Evolutionary conservation across 1,284 basidiomycete genomes (phyloP).

Genomic region (Lentinula novae-zelandiae): DNA sequence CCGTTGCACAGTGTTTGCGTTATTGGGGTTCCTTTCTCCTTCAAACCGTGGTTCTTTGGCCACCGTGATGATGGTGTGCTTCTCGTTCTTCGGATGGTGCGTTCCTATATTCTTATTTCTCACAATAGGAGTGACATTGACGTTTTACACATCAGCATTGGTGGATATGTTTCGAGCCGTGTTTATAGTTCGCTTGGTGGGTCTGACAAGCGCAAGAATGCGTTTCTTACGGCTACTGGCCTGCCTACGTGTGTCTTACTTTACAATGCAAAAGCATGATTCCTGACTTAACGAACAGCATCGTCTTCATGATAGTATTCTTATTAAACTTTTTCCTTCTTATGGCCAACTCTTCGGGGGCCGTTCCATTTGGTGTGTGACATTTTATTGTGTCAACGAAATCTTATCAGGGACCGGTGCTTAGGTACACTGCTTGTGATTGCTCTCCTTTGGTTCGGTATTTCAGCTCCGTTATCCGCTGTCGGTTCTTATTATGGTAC

Average conservation of each 20-base stretch:
- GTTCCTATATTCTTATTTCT: conserved; percentile 18
- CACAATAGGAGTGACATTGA: not conserved
- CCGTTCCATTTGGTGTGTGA: conserved; percentile 86
- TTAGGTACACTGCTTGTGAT: conserved; percentile 88
- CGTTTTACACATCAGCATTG: conserved; percentile 48
- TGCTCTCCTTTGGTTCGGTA: conserved; percentile 92
- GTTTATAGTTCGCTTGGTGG: conserved; percentile 86
- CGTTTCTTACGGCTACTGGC: conserved; percentile 84
- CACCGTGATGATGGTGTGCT: conserved; percentile 95
- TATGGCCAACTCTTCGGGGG: conserved; percentile 85
- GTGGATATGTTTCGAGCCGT: conserved; percentile 87
- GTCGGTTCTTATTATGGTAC: conserved; percentile 79
- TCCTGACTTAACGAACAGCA: conserved; percentile 32
- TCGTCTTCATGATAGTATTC: conserved; percentile 82
- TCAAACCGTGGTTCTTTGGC: conserved; percentile 94
- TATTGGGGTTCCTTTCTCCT: conserved; percentile 96
- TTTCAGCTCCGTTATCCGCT: conserved; percentile 82
- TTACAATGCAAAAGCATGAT: not conserved
- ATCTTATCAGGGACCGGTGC: conserved; percentile 1
- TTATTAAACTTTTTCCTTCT: conserved; percentile 87
- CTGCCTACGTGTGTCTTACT: conserved; percentile 70
- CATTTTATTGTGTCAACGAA: not conserved
- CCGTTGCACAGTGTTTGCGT: conserved; percentile 70
- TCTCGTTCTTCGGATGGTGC: conserved; percentile 88
- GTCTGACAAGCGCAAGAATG: conserved; percentile 75